Percentiles rank a stretch among this genome's conserved stretches.
Conservation (phyloP, 805 yeast species). For the Kluyveromyces nonfermentans region DNA sequence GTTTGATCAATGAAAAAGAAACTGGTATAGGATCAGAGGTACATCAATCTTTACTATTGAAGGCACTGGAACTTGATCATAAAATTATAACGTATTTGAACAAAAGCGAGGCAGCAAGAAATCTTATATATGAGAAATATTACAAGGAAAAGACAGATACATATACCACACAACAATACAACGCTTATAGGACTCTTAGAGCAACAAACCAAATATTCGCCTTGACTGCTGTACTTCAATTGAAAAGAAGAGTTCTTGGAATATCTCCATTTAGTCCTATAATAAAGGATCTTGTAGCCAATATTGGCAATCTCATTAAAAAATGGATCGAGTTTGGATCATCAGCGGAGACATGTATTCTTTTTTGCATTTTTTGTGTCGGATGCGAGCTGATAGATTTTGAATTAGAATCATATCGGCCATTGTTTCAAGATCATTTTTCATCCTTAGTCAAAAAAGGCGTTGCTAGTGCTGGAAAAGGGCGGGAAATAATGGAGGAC, state of each 20-base stretch:
- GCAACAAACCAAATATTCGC: slow-evolving; percentile 46
- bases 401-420: slow-evolving; percentile 7
- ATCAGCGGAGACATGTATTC: slow-evolving; percentile 10
- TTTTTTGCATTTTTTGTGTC: slow-evolving; percentile 15
- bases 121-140: slow-evolving; percentile 14
- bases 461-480: slow-evolving; percentile 15
- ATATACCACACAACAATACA: slow-evolving; percentile 5
- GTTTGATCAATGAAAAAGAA: slow-evolving; percentile 30
- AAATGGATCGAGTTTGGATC: slow-evolving; percentile 6
- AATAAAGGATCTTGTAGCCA: slow-evolving; percentile 32
- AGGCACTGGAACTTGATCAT: slow-evolving; percentile 35
- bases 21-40: slow-evolving; percentile 13
- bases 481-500: slow-evolving; percentile 13
- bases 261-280: slow-evolving; percentile 39
- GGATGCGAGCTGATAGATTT: slow-evolving; percentile 17
- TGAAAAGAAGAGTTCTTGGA: slow-evolving; percentile 48
- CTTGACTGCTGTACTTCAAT: slow-evolving; percentile 44
- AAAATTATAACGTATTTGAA: slow-evolving; percentile 20
- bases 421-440: slow-evolving; percentile 8
- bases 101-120: slow-evolving; percentile 20
- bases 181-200: slow-evolving; percentile 25
- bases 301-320: slow-evolving; percentile 9
- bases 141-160: slow-evolving; percentile 3
- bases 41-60: slow-evolving; percentile 5
- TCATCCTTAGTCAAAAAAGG: slow-evolving; percentile 9